Base-by-base conservation (phyloP, 2,329 filamentous ascomycete genomes). In the Epichloe aotearoae region DNA sequence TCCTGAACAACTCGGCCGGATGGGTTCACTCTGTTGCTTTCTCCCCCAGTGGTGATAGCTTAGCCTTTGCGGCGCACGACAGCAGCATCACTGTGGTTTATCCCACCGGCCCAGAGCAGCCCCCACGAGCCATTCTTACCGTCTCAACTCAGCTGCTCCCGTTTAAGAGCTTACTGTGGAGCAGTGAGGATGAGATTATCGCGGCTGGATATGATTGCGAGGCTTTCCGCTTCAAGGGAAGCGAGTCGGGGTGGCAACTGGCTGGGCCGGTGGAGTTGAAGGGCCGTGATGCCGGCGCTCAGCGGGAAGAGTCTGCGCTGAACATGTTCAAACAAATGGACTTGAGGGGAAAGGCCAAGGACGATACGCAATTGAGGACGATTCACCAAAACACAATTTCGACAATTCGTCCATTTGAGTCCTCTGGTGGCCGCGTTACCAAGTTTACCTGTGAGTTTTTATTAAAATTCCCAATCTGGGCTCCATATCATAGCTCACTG, bases 261-360 rank as follows among this genome's bases (percentile, higher is more conserved):
- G 79, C 77, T 37, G 90, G 89, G 34, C 84, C 87, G 4, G 72
- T 97, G 54, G 90, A 96, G 70, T 73, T 74, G 46, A 89, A 90
- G 69, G 75, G 79, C 47, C 72, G 76, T 5, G 83, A 79, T 41
- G 66, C 74, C 50, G 82, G 77, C 52, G 78, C 80, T 50, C 72
- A 73, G 53, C 78, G 85, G 34, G 93, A 97, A 69, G 93, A 97
- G 67, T 93, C 86, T 57, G 93, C 93, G 23, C 73, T 96, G 66
- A 95, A 97, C 69, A 95, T 97, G 88, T 98, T 98, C 73, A 82
- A 83, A 62, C 90, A 96, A 73, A 97, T 98, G 93, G 93, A 98
- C 69, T 76, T 98, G 57, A 95, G 93, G 76, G 93, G 93, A 55
- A 95, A 95, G 70, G 73, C 76, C 51, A 88, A 88, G 64, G 89